phyloP scores from a whole-genome alignment of 2,329 filamentous ascomycete species.

The Scedosporium boydii region DNA sequence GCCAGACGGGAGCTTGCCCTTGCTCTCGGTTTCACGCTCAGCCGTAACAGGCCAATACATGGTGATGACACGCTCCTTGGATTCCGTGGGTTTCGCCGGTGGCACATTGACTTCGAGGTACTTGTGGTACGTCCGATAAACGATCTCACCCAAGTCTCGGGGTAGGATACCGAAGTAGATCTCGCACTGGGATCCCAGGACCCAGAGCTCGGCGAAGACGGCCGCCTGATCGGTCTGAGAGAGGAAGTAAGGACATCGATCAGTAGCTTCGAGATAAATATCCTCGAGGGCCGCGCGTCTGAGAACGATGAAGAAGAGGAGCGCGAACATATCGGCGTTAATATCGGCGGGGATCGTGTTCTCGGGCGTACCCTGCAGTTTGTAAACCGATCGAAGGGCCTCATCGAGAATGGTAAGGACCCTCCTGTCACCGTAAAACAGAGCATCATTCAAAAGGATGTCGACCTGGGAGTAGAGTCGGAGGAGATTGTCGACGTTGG shows the following conservation, averaged over 20 bases:
- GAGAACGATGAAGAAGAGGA: conserved; percentile 48
- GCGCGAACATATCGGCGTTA: conserved; percentile 42
- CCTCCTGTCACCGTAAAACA: conserved; percentile 19
- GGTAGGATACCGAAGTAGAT: conserved; percentile 49
- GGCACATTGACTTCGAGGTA: conserved; percentile 19
- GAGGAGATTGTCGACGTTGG: conserved; percentile 15
- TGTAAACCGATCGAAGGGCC: conserved; percentile 24
- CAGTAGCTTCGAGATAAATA: conserved; percentile 52
- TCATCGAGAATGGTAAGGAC: conserved; percentile 25
- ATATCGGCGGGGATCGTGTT: conserved; percentile 26
- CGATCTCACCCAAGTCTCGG: conserved; percentile 33
- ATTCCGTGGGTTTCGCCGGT: conserved; percentile 11
- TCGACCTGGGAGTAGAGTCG: conserved; percentile 16
- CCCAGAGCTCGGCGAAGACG: conserved; percentile 54
- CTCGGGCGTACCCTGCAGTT: conserved; percentile 11
- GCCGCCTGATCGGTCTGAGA: conserved; percentile 53
- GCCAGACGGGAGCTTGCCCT: conserved; percentile 3
- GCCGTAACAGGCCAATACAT: conserved; percentile 19
- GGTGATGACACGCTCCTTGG: conserved; percentile 20
- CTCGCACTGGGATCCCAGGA: conserved; percentile 53
- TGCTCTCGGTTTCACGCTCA: conserved; percentile 10
- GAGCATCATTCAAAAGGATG: conserved; percentile 16
- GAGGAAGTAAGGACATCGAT: conserved; percentile 52
- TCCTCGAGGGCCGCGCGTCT: conserved; percentile 49
- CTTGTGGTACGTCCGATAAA: conserved; percentile 21